Evolutionary conservation across 345 rosid genomes (phyloP).

Genomic region (Heritiera littoralis): DNA sequence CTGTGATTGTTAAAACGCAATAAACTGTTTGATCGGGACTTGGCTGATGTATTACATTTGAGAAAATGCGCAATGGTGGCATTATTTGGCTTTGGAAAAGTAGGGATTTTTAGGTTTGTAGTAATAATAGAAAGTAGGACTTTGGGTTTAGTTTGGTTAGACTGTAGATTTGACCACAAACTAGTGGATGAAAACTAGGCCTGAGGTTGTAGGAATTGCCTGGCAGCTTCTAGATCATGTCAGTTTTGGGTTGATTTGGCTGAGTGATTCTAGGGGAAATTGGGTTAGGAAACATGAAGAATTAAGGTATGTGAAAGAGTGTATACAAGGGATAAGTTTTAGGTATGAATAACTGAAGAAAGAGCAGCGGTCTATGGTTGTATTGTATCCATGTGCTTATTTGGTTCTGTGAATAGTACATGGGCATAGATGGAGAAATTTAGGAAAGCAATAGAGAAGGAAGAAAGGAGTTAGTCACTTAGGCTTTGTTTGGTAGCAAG

Average conservation of each 20-base stretch:
- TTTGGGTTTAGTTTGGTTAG: neutral
- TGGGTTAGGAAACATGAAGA: neutral
- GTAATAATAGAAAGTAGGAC: neutral
- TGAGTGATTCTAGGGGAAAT: neutral
- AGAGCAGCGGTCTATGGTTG: neutral
- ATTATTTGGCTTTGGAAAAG: neutral
- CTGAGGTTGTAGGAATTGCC: neutral
- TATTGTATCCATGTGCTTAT: neutral
- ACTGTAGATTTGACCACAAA: neutral
- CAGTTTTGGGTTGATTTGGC: neutral
- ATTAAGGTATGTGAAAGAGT: neutral
- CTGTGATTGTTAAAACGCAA: neutral
- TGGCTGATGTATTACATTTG: neutral
- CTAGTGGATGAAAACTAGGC: neutral
- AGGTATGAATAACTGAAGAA: neutral
- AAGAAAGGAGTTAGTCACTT: neutral
- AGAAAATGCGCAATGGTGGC: neutral
- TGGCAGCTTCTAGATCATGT: neutral
- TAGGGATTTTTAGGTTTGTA: constrained; percentile 7
- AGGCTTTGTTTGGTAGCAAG: too few relatives aligned
- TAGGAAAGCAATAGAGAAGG: neutral
- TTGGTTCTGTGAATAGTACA: neutral
- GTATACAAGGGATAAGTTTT: constrained; percentile 1
- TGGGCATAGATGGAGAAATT: neutral
- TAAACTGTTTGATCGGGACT: neutral